Evolutionary conservation across 2,329 filamentous ascomycete species (phyloP), one percentile per base, ranked within the genome.

Genomic region (Penicillium digitatum): DNA sequence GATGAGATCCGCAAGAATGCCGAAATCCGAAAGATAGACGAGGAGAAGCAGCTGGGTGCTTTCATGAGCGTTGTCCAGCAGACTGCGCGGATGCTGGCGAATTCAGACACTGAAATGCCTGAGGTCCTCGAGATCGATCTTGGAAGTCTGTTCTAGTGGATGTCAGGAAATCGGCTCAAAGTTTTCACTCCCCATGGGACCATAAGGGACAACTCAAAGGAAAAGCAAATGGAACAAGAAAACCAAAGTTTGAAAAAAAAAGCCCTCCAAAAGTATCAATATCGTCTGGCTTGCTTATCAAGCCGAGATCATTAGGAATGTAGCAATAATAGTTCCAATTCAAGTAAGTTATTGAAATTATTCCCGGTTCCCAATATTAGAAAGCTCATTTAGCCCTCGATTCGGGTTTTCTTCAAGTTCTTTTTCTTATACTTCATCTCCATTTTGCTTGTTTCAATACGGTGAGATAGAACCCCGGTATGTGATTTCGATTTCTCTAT

Each of bases 41-140:
- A 44, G 14, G 52, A 54, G 14, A 26, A 34, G 26, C 31, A 54
- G 22, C 8, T 55, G 26, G 26, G 27, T 5, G 20, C 2, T 12
- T 55, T 55, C 39, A 55, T 55, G 52, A 40, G 52, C 34, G 32
- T 22, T 24, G 32, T 55, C 11, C 52, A 45, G 26, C 18, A 38
- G 20, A 10, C 51, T 16, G 52, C 52, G 3, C 52, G 47, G 11
- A 45, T 55, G 52, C 24, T 55, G 8, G 39, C 20, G 12, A 44
- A 49, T 9, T 27, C 52, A 0, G 20, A 42, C 16, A 20, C 27
- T 34, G 38, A 51, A 3, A 32, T 45, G 20, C 27, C 29, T 5
- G 34, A 51, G 11, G n/a, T 45, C 16, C 40, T 55, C 8, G 32
- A 55, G 9, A 32, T 7, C 7, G 46, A 55, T 24, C 31, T 55